A percentile compares a stretch with the other conserved stretches of the same genome.
Conservation (phyloP, 352 stramenopile genomes). For the Globisporangium paddicum region DNA sequence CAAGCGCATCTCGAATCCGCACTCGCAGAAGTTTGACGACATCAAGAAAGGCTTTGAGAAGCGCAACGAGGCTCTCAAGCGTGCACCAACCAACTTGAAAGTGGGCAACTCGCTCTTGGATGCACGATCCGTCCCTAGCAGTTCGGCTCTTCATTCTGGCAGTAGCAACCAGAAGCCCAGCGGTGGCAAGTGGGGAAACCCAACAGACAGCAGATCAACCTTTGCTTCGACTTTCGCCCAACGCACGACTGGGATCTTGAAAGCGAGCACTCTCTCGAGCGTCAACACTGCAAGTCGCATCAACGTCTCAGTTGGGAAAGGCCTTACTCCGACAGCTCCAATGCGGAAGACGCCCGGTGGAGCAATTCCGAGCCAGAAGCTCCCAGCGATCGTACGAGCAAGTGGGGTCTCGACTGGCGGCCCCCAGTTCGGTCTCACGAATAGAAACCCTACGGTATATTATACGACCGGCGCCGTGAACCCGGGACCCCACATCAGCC, state of each 20-base stretch:
- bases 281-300: neutral
- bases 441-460: neutral
- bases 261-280: slow-evolving; percentile 1
- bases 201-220: neutral
- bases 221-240: neutral
- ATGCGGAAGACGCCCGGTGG: neutral
- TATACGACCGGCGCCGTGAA: neutral
- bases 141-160: slow-evolving; percentile 8
- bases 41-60: slow-evolving; percentile 57
- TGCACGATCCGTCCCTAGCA: neutral
- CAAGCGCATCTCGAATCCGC: slow-evolving; percentile 47
- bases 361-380: slow-evolving; percentile 5
- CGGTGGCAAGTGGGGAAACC: slow-evolving; percentile 2
- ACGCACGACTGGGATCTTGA: neutral
- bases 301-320: neutral
- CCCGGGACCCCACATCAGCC: neutral
- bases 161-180: neutral
- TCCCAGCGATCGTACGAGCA: slow-evolving; percentile 6
- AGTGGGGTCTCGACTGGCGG: neutral
- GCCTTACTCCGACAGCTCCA: neutral
- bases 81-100: slow-evolving; percentile 20
- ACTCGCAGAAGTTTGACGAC: slow-evolving; percentile 62
- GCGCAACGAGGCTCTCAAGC: slow-evolving; percentile 47
- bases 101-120: slow-evolving; percentile 17
- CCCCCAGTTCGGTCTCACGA: slow-evolving; percentile 10